Percentiles rank a stretch among this genome's conserved stretches.
Evolutionary conservation across 2,329 filamentous ascomycete species (phyloP).

Genomic region (Alternaria consortialis): DNA sequence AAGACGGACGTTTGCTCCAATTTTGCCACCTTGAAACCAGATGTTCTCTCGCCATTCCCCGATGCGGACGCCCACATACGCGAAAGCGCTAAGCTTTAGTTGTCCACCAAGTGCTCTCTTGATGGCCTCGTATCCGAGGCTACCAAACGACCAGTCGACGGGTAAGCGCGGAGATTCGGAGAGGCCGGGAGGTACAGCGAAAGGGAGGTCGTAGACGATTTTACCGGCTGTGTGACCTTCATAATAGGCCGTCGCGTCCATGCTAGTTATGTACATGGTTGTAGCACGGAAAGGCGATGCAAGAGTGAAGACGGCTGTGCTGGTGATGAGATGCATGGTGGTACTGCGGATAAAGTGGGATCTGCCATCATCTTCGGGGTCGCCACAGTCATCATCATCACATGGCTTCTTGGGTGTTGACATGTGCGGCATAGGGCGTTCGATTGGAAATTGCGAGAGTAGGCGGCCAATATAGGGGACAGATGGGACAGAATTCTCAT

Average conservation of each 20-base stretch:
- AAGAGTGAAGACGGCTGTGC: conserved; percentile 84
- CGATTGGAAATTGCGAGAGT: conserved; percentile 75
- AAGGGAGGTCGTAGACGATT: conserved; percentile 77
- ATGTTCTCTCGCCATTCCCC: conserved; percentile 77
- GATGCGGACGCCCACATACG: conserved; percentile 76
- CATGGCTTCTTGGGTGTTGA: conserved; percentile 61
- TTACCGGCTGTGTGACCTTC: conserved; percentile 80
- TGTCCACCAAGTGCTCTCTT: conserved; percentile 80
- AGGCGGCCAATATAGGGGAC: conserved; percentile 76
- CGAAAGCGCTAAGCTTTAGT: conserved; percentile 80
- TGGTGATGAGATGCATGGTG: conserved; percentile 84
- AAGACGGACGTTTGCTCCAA: conserved; percentile 59
- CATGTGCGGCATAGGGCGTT: conserved; percentile 75
- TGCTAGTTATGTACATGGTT: conserved; percentile 77
- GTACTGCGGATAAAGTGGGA: conserved; percentile 83
- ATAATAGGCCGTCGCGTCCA: conserved; percentile 88
- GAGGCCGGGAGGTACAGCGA: conserved; percentile 78
- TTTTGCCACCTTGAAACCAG: conserved; percentile 55
- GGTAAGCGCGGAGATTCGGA: conserved; percentile 79
- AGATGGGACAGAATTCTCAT: conserved; percentile 75
- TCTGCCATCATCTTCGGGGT: conserved; percentile 54
- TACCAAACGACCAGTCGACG: conserved; percentile 79
- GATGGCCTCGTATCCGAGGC: conserved; percentile 84
- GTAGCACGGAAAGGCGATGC: conserved; percentile 78
- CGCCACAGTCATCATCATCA: conserved; percentile 41